Percentiles rank a stretch among this genome's conserved stretches.
Evolutionary conservation across 306 rosid species (phyloP).

Genomic region (Medicago truncatula): MtrunA17r5.0-ANR NC_053049.1:38671001-38671500

Average conservation of each 20-base stretch:
- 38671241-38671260: slow-evolving; percentile 8
- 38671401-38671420: slow-evolving; percentile 45
- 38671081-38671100: too few relatives aligned
- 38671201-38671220: slow-evolving; percentile 3
- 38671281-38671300: slow-evolving; percentile 6
- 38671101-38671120: too few relatives aligned
- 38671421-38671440: neutral
- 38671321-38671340: slow-evolving; percentile 16
- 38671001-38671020: too few relatives aligned
- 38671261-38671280: slow-evolving; percentile 16
- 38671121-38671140: too few relatives aligned
- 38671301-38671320: neutral
- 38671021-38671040: too few relatives aligned
- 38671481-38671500: slow-evolving; percentile 26
- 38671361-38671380: slow-evolving; percentile 32
- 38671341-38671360: slow-evolving; percentile 21
- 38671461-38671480: slow-evolving; percentile 22
- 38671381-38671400: slow-evolving; percentile 48
- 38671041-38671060: too few relatives aligned
- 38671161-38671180: neutral
- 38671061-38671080: too few relatives aligned
- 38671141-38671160: too few relatives aligned
- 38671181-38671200: neutral
- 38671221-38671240: slow-evolving; percentile 30
- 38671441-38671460: slow-evolving; percentile 19